Evolutionary conservation across 2,329 filamentous ascomycete genomes (phyloP).

Genomic region (Clathrospora elynae): DNA sequence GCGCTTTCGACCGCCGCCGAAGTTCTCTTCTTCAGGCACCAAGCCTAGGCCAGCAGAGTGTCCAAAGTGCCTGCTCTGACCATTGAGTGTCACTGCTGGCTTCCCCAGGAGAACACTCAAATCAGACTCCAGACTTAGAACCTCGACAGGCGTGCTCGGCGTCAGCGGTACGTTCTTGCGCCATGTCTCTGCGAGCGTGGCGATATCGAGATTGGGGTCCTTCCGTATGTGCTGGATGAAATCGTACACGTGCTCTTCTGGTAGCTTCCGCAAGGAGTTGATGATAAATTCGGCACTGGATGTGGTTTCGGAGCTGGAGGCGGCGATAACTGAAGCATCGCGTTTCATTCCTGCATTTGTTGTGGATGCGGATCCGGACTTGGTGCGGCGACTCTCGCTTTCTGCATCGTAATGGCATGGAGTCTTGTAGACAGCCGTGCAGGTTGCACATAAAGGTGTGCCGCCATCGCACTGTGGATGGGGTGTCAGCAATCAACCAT

Average conservation of each 20-base stretch:
- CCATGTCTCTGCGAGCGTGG: conserved; percentile 49
- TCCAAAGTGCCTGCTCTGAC: conserved; percentile 46
- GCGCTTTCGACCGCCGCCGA: conserved; percentile 24
- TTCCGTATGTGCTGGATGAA: conserved; percentile 52
- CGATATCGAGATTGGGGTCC: conserved; percentile 48
- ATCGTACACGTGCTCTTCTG: conserved; percentile 52
- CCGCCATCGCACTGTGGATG: conserved; percentile 56
- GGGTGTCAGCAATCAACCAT: conserved; percentile 19
- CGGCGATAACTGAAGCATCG: conserved; percentile 28
- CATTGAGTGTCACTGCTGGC: conserved; percentile 39
- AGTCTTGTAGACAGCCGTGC: conserved; percentile 57
- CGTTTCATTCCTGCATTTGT: conserved; percentile 36
- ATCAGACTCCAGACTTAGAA: conserved; percentile 43
- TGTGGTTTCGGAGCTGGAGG: conserved; percentile 14
- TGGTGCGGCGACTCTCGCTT: conserved; percentile 54
- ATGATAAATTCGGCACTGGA: conserved; percentile 49
- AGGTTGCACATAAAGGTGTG: conserved; percentile 57
- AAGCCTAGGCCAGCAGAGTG: conserved; percentile 47
- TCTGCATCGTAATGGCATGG: conserved; percentile 58
- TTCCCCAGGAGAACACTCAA: conserved; percentile 47
- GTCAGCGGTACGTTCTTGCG: conserved; percentile 48
- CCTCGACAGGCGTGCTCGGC: conserved; percentile 27
- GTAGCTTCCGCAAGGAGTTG: conserved; percentile 51
- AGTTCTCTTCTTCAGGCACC: conserved; percentile 45
- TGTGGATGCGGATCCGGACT: conserved; percentile 34